Base-by-base conservation (phyloP, 331 rosid genomes). In the Erythrophleum ivorense region DNA sequence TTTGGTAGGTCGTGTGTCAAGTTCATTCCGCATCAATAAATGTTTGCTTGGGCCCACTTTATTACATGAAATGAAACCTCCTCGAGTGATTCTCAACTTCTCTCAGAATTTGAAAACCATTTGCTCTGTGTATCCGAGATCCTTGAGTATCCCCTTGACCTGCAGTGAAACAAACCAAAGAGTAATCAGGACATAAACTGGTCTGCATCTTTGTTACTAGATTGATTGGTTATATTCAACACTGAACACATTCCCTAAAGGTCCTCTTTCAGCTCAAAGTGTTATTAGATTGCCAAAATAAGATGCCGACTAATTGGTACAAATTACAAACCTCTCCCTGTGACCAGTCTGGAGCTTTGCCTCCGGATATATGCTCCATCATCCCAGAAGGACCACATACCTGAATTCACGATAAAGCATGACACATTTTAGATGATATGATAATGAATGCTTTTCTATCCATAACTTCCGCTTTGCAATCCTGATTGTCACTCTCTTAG, bases 341-440 rank as follows among this genome's bases (percentile, higher is more conserved):
- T 16, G 97, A 45, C 86, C 86, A 54, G 78, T 93, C 97, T n/a
- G n/a, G n/a, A 48, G 95, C 97, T 87, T 93, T 95, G 45, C 82
- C 95, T 80, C 98, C 97, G 7, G 97, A 95, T 86, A 93, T 55
- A 78, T 93, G 91, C 57, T 87, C 78, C 94, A 93, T 89, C 95
- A 95, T 78, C 58, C 98, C 97, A 53, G 98, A 97, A 36, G 98
- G 98, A 4, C 97, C 97, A 77, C 98, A 95, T 31, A 93, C 96
- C 98, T 95, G 87, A 86, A 82, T 59, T 78, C 50, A 71, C 78
- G 73, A 69, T 78, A 10, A 5, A 68, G 13, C 58, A 40, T 78
- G 41, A 68, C 43, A 52, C 68, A 9, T 38, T 70, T 6, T 59
- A 67, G 77, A 65, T 13, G 53, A 33, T 24, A 68, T 74, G 67